phyloP scores from a whole-genome alignment of 2,329 filamentous ascomycete species.

The Taxawa tesnikishii region DNA sequence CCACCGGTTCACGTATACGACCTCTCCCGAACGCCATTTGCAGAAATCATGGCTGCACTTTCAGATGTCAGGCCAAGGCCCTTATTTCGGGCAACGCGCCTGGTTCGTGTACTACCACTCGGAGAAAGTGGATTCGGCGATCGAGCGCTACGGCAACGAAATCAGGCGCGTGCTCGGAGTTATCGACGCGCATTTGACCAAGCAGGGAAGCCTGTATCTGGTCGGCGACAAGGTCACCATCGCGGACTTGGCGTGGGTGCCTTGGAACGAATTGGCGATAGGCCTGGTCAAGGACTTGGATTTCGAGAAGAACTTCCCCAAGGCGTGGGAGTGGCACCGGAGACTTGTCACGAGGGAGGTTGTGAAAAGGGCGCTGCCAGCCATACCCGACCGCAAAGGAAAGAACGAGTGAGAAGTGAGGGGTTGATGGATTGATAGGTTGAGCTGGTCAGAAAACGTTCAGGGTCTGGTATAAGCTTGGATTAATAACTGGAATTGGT shows the following conservation, averaged over 20 bases:
- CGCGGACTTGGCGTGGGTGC: slow-evolving; percentile 28
- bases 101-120: slow-evolving; percentile 31
- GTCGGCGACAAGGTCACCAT: slow-evolving; percentile 31
- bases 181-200: slow-evolving; percentile 26
- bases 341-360: slow-evolving; percentile 14
- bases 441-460: too few species aligned
- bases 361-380: slow-evolving; percentile 15
- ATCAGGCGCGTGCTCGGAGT: slow-evolving; percentile 32
- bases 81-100: slow-evolving; percentile 29
- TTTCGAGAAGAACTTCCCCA: slow-evolving; percentile 16
- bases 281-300: slow-evolving; percentile 17
- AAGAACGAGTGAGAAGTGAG: too few species aligned
- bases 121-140: slow-evolving; percentile 29
- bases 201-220: slow-evolving; percentile 22
- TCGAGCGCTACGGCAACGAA: slow-evolving; percentile 33
- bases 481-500: too few species aligned
- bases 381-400: too few species aligned
- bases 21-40: slow-evolving; percentile 13
- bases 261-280: slow-evolving; percentile 22
- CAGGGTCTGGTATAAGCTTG: too few species aligned
- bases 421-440: too few species aligned
- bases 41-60: slow-evolving; percentile 19
- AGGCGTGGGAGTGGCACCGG: slow-evolving; percentile 16
- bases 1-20: slow-evolving; percentile 15
- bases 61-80: slow-evolving; percentile 22